phyloP scores from a whole-genome alignment of 805 yeast species.

The Ogataea pignaliae region DNA sequence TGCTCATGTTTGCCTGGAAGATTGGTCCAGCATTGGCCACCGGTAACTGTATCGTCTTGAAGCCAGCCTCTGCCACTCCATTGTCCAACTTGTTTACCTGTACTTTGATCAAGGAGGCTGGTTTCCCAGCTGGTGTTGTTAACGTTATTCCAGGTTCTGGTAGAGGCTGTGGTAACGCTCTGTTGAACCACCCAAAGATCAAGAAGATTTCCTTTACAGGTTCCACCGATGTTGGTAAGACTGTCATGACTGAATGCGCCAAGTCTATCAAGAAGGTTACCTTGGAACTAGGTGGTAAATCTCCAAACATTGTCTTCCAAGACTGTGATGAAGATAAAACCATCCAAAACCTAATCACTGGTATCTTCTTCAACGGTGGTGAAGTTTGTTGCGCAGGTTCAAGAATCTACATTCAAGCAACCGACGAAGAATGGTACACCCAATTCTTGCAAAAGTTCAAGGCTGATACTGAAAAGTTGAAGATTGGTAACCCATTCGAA shows the following conservation, averaged over 20 bases:
- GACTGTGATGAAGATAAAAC: constrained; percentile 69
- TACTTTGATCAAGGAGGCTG: constrained; percentile 69
- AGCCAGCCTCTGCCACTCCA: constrained; percentile 91
- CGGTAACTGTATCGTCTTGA: constrained; percentile 84
- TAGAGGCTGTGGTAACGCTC: constrained; percentile 75
- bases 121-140: constrained; percentile 87
- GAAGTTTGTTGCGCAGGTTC: constrained; percentile 94
- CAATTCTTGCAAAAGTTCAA: constrained; percentile 56
- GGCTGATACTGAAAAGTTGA: constrained; percentile 42
- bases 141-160: constrained; percentile 88
- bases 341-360: constrained; percentile 62
- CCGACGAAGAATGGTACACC: constrained; percentile 57
- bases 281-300: constrained; percentile 86
- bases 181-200: constrained; percentile 72
- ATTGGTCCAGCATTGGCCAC: constrained; percentile 89
- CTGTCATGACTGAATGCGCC: constrained; percentile 69
- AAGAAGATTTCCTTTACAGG: constrained; percentile 95
- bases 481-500: constrained; percentile 78
- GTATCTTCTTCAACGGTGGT: constrained; percentile 86
- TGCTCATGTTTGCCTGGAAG: constrained; percentile 93
- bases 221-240: constrained; percentile 81
- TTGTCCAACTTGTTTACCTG: constrained; percentile 78
- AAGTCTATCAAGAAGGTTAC: constrained; percentile 74
- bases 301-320: constrained; percentile 77
- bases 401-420: constrained; percentile 68